These are phyloP conservation scores for Selaginella moellendorffii DNA, from an alignment of 75 land plant genomes.

Conservation along the genomic window DNA sequence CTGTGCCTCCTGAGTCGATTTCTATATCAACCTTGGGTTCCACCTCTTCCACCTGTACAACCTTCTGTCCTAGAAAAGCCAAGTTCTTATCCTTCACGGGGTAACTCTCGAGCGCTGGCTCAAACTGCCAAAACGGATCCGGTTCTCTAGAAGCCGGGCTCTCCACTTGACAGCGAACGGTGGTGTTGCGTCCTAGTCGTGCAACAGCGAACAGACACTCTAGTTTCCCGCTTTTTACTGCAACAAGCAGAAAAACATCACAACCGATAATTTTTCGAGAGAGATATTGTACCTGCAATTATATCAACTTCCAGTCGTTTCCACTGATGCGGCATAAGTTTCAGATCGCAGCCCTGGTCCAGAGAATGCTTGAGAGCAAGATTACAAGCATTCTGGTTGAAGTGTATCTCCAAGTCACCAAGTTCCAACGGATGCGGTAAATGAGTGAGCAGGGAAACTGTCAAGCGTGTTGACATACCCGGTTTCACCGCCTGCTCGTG, in stretches of 20 bases:
- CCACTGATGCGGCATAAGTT: slow-evolving; percentile 35
- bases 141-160: slow-evolving; percentile 84
- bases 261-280: no score
- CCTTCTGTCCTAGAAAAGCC: slow-evolving; percentile 66
- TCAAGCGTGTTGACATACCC: slow-evolving; percentile 36
- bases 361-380: slow-evolving; percentile 19
- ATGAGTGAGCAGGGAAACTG: slow-evolving; percentile 67
- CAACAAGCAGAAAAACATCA: slow-evolving; percentile 9
- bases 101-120: slow-evolving; percentile 45
- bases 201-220: slow-evolving; percentile 75
- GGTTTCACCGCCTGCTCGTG: slow-evolving; percentile 77
- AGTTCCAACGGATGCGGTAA: slow-evolving; percentile 51
- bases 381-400: slow-evolving; percentile 72
- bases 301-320: slow-evolving; percentile 27
- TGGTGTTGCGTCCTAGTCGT: slow-evolving; percentile 45
- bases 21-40: slow-evolving; percentile 75
- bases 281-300: slow-evolving; percentile 20
- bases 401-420: slow-evolving; percentile 64
- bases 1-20: slow-evolving; percentile 50
- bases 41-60: slow-evolving; percentile 88
- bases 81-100: slow-evolving; percentile 61
- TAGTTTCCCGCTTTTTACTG: slow-evolving; percentile 88
- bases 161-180: slow-evolving; percentile 79
- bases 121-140: slow-evolving; percentile 76
- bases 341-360: slow-evolving; percentile 22